These are phyloP conservation scores for Colletotrichum sp. DNA, from an alignment of 2,329 filamentous ascomycete species.

Conservation along the genomic window DNA sequence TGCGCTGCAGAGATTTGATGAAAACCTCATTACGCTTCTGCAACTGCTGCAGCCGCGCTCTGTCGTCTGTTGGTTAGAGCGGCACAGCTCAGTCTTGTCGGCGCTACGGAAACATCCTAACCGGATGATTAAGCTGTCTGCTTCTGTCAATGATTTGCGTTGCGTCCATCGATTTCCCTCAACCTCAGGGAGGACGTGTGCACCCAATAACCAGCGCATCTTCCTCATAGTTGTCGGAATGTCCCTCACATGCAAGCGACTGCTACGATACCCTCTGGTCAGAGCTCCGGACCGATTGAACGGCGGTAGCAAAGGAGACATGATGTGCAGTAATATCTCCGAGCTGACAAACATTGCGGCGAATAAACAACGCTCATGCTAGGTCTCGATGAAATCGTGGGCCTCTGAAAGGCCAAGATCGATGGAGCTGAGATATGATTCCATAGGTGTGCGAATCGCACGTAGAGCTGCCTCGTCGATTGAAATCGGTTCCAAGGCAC, in stretches of 20 bases:
- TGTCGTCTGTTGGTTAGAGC: neutral
- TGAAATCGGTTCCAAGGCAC: neutral
- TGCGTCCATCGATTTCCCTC: neutral
- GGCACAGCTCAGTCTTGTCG: neutral
- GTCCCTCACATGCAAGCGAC: neutral
- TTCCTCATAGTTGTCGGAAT: neutral
- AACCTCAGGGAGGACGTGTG: neutral
- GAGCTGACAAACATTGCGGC: neutral
- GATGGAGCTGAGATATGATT: neutral
- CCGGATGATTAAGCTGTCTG: neutral
- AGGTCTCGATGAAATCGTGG: neutral
- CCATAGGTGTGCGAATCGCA: neutral
- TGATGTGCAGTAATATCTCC: neutral
- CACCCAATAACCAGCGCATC: neutral
- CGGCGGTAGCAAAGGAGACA: neutral
- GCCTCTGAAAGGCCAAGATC: neutral
- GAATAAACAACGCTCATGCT: neutral
- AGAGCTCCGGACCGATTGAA: neutral
- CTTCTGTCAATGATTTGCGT: neutral
- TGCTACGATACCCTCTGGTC: neutral
- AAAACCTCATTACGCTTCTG: slow-evolving; percentile 18
- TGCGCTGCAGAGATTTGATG: slow-evolving; percentile 13
- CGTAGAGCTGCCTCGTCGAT: neutral
- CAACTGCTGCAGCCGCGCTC: slow-evolving; percentile 3
- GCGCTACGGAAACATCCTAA: neutral